Evolutionary conservation across 768 basidiomycete species (phyloP), one percentile per base, ranked within the genome.

Genomic region (Leccinum aurantiacum): DNA sequence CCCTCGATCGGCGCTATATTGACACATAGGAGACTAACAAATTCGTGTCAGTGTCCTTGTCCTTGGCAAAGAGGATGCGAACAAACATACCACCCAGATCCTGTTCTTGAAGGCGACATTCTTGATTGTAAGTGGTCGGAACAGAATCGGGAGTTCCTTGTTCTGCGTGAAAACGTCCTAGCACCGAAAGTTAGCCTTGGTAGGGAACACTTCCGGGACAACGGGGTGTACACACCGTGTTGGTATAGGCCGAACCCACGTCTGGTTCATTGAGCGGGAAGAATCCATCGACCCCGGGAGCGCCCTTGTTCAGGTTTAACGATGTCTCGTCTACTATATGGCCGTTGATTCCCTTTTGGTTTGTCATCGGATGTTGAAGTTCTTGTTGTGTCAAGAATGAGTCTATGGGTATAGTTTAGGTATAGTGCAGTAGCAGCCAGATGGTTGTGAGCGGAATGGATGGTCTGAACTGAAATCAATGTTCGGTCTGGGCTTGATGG

Each of bases 21-120:
- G 86, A 71, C 91, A 93, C 91, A 93, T 92, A 2, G 89, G 89
- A 11, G 89, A 76, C 86, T 87, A 61, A 9, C 51, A 48, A 17
- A 29, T 5, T 19, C 19, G 55, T 6, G 13, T 54, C 46, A 55
- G 25, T 27, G 49, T 15, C 48, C 19, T 46, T 46, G 19, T n/a
- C 13, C 14, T 24, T 29, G 15, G 27, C 46, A 50, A 52, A 62
- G 27, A 49, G 52, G 17, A 54, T 19, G 50, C 2, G 31, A 31
- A 27, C 10, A 53, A 11, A 44, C 58, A 17, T 55, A 86, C 87
- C 55, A 86, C 87, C 64, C 83, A 90, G 44, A 89, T 83, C 56
- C 90, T 77, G 71, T 93, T 92, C 71, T 89, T 88, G 78, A 94
- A 90, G 6, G 77, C 79, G 1, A 84, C 72, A 29, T 79, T 81